Percentiles rank a stretch among this genome's conserved stretches.
Conservation (phyloP, 2,329 filamentous ascomycete genomes). For the Trichoderma sp. region DNA sequence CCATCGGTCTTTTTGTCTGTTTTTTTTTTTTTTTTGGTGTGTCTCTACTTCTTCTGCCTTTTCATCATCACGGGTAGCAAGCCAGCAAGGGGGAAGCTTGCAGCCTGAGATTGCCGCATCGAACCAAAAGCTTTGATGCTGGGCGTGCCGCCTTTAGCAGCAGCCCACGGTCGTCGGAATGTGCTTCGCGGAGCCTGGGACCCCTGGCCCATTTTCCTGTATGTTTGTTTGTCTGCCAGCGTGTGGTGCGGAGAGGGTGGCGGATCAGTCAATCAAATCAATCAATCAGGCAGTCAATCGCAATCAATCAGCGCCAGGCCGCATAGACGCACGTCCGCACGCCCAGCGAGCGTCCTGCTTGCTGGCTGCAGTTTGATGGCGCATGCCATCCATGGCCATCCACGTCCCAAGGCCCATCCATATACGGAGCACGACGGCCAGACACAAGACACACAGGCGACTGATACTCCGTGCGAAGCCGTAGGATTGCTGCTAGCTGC, state of each 20-base stretch:
- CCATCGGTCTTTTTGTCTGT: neutral
- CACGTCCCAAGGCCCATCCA: constrained; percentile 11
- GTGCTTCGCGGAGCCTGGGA: constrained; percentile 29
- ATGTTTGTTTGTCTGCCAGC: constrained; percentile 29
- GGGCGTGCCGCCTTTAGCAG: neutral
- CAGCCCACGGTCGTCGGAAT: constrained; percentile 26
- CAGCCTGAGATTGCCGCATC: constrained; percentile 2
- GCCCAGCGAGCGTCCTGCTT: constrained; percentile 14
- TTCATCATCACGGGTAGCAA: neutral
- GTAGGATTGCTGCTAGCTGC: neutral
- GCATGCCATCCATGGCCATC: constrained; percentile 29
- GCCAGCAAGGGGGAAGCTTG: neutral
- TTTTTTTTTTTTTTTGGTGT: neutral
- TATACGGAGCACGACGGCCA: neutral
- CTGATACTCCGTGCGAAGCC: neutral
- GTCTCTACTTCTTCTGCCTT: neutral
- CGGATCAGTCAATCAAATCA: constrained; percentile 27
- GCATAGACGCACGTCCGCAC: constrained; percentile 23
- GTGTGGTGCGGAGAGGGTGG: constrained; percentile 29
- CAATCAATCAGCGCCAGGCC: constrained; percentile 27
- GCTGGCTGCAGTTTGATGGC: constrained; percentile 26
- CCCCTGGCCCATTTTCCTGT: constrained; percentile 7
- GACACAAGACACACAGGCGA: neutral
- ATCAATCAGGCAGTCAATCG: constrained; percentile 20
- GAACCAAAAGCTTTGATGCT: neutral